Base-by-base conservation (phyloP, 441 rosid species). In the Euphorbia neoarborescens region DNA sequence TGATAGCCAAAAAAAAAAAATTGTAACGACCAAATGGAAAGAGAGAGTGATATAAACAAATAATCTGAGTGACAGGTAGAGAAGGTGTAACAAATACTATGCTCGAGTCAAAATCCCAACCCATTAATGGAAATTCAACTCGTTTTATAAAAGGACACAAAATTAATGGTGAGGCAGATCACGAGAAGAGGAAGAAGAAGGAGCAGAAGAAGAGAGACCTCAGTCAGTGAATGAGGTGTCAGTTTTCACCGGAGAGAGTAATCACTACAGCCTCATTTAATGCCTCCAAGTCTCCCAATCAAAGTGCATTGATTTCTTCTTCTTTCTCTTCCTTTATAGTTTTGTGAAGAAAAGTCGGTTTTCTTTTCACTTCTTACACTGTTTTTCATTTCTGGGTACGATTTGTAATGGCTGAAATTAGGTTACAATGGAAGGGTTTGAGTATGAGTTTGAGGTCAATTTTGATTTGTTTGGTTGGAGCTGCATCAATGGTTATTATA, bases 391-490 rank as follows among this genome's bases (percentile, higher is more conserved):
- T 67, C 62, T 67, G 71, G 51, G 62, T 53, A 30, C 32, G 2
- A 3, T 2, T 19, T 66, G 5, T 66, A 68, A 80, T 82, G 84
- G 84, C 75, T 62, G 57, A 71, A 71, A 51, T 42, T 61, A 71
- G 77, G 50, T 66, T 62, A 38, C 68, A 65, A 68, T 53, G 72
- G 81, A 50, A 76, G 75, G 35, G 62, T 61, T 71, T 78, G 75
- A 74, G 22, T 50, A n/a, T 58, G 75, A 71, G 27, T 50, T 37
- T 59, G 76, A 71, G 63, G 74, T 76, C 61, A 30, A 24, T 77
- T 61, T 72, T 77, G 63, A 59, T 80, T 53, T 76, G 74, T n/a
- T 73, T 58, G 65, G 34, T 86, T 27, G 73, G 59, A 35, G 24
- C 70, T 50, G 80, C 76, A 66, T 80, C 83, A 1, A 56, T 74